Percentiles rank a stretch among this genome's conserved stretches.
phyloP scores from a whole-genome alignment of 2,329 filamentous ascomycete species.

The Trichoderma gracile region DNA sequence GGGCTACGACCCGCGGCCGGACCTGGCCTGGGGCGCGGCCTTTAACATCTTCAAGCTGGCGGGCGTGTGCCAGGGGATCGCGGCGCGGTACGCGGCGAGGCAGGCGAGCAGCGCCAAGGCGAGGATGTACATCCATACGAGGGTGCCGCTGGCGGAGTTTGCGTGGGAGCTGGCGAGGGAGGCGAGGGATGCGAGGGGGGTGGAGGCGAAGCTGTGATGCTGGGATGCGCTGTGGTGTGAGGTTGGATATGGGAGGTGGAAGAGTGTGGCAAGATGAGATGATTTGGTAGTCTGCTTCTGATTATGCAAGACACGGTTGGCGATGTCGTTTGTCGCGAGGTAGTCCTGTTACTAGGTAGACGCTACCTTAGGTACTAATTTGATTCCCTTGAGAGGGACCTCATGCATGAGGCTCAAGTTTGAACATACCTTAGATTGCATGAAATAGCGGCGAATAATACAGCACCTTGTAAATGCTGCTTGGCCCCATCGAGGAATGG shows the following conservation, averaged over 20 bases:
- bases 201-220: slow-evolving; percentile 34
- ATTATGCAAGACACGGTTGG: no score
- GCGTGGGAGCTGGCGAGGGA: slow-evolving; percentile 72
- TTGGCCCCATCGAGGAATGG: background rate
- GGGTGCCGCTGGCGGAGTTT: slow-evolving; percentile 71
- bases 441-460: no score
- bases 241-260: background rate
- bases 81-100: slow-evolving; percentile 76
- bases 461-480: no score
- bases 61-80: slow-evolving; percentile 81
- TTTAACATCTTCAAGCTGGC: slow-evolving; percentile 63
- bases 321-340: background rate
- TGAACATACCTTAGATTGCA: no score
- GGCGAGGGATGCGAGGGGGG: slow-evolving; percentile 33
- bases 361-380: no score
- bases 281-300: no score
- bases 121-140: slow-evolving; percentile 66
- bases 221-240: no score
- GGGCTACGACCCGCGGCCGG: slow-evolving; percentile 67
- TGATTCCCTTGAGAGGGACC: background rate
- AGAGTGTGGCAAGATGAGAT: no score
- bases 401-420: background rate
- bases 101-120: slow-evolving; percentile 91
- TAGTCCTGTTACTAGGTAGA: no score
- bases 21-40: slow-evolving; percentile 61